Evolutionary conservation across 1,284 basidiomycete species (phyloP), one percentile per base, ranked within the genome.

Genomic region (Cutaneotrichosporon curvatum): DNA sequence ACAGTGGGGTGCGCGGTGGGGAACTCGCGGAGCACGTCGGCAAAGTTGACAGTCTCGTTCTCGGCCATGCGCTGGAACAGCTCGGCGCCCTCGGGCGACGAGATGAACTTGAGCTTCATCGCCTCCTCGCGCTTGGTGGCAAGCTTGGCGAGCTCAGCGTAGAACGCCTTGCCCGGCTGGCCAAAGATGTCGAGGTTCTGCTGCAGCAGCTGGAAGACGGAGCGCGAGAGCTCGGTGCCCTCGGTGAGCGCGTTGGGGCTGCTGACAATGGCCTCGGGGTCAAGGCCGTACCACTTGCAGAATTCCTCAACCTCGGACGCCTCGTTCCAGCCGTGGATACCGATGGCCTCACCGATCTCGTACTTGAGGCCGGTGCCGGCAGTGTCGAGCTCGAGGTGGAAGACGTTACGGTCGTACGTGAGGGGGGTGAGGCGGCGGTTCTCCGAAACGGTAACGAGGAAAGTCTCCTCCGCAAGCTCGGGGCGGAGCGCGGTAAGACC

Each of bases 261-360:
- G 31, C 84, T 87, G 63, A 98, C 77, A 48, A 97, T 76, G 40
- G 81, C 81, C 56, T 84, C 76, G 4, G 87, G 83, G 63, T 92
- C 82, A 46, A 87, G 81, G 40, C 88, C 89, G 71, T 92, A 96
- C 89, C 88, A 95, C 19, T 73, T 57, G 70, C 91, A 89, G 73
- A 98, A 98, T 49, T 89, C 84, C 39, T 80, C 72, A 7, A 96
- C 88, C 58, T 98, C 94, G 43, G 80, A 71, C 37, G 81, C 80
- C 69, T 98, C 91, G 72, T 98, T 98, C 91, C 91, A 97, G 32
- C 95, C 95, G 70, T 98, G 90, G 39, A 98, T 79, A 46, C 94
- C 94, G 35, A 98, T 81, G 16, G 95, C 95, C 74, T 98, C 94
- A 51, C 94, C 94, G 48, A 98, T 89, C 38, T 81, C 84, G 73